phyloP scores from a whole-genome alignment of 2,329 filamentous ascomycete genomes.

The Paraphoma sp. region DNA sequence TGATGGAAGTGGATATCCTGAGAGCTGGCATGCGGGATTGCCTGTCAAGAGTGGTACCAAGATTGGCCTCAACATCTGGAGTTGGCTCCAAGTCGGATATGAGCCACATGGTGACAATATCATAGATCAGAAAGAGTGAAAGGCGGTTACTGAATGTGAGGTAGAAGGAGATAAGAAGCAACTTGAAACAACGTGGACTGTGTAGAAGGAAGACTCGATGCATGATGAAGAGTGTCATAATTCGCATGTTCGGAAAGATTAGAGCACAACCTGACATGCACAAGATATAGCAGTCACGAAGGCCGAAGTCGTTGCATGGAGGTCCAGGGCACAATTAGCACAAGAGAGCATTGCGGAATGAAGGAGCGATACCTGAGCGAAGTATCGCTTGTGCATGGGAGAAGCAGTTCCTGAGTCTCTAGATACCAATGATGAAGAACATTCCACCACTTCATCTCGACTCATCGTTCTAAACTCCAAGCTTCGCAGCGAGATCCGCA shows the following conservation, averaged over 20 bases:
- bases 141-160: neutral
- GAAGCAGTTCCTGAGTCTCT: neutral
- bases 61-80: slow-evolving; percentile 70
- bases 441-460: too few species aligned
- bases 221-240: too few species aligned
- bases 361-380: too few species aligned
- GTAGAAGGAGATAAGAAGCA: neutral
- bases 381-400: too few species aligned
- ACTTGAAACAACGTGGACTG: too few species aligned
- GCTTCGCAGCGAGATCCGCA: slow-evolving; percentile 1
- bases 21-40: slow-evolving; percentile 68
- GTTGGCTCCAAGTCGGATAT: slow-evolving; percentile 60
- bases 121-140: neutral
- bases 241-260: too few species aligned
- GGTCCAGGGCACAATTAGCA: too few species aligned
- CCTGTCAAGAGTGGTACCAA: slow-evolving; percentile 64
- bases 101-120: slow-evolving; percentile 15
- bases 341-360: too few species aligned
- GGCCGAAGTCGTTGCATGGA: too few species aligned
- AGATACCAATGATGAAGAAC: neutral
- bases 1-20: slow-evolving; percentile 63
- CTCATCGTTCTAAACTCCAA: slow-evolving; percentile 1
- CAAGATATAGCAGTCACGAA: too few species aligned
- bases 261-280: too few species aligned
- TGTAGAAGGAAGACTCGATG: too few species aligned